phyloP scores from a whole-genome alignment of 2,329 filamentous ascomycete genomes.

The Didymella exigua region DNA sequence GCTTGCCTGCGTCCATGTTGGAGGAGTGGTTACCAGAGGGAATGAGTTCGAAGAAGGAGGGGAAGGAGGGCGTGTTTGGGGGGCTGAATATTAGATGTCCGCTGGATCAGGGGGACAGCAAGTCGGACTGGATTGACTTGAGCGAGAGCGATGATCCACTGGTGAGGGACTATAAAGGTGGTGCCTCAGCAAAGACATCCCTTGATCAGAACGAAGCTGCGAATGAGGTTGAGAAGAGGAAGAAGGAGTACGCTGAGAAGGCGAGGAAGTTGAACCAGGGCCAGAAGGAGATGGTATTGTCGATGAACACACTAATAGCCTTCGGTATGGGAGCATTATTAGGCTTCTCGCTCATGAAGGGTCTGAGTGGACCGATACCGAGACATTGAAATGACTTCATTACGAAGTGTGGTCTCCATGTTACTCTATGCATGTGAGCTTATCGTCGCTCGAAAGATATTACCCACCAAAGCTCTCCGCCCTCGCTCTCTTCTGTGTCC shows the following conservation, averaged over 20 bases:
- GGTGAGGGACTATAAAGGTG: slow-evolving; percentile 27
- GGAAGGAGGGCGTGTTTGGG: slow-evolving; percentile 27
- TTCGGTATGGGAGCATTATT: slow-evolving; percentile 11
- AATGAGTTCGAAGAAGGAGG: slow-evolving; percentile 1
- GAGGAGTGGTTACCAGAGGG: slow-evolving; percentile 30
- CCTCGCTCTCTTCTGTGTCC: slow-evolving; percentile 24
- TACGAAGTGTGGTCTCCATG: background rate
- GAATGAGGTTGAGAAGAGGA: slow-evolving; percentile 6
- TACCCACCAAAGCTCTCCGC: slow-evolving; percentile 38
- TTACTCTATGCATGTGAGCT: background rate
- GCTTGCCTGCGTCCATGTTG: slow-evolving; percentile 27
- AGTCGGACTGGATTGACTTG: slow-evolving; percentile 32
- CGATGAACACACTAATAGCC: background rate
- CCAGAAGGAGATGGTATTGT: background rate
- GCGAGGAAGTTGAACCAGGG: slow-evolving; percentile 8
- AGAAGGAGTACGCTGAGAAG: slow-evolving; percentile 13
- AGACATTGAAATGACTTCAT: background rate
- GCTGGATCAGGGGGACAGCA: slow-evolving; percentile 34
- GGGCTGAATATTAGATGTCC: slow-evolving; percentile 42
- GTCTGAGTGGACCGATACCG: background rate
- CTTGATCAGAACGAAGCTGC: background rate
- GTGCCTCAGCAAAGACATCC: background rate
- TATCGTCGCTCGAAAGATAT: background rate
- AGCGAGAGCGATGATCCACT: slow-evolving; percentile 29
- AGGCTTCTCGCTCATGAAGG: slow-evolving; percentile 8